Evolutionary conservation across 768 basidiomycete genomes (phyloP).

Genomic region (Mycena alexandri): DNA sequence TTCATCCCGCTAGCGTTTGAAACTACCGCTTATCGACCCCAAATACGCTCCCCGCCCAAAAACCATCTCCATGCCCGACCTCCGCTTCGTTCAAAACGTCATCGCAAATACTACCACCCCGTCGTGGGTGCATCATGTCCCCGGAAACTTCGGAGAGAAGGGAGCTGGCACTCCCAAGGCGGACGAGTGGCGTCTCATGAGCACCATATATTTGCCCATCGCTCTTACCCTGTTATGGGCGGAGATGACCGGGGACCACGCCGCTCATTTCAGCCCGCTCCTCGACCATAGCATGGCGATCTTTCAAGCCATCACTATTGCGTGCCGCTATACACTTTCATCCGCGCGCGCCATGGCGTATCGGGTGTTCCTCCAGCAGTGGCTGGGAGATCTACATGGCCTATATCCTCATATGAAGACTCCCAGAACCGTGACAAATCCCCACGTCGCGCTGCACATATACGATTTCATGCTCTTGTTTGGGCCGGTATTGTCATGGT

Average conservation of each 20-base stretch:
- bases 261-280: conserved; percentile 19
- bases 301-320: conserved; percentile 42
- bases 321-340: conserved; percentile 24
- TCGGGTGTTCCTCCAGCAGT: conserved; percentile 33
- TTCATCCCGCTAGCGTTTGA: neutral
- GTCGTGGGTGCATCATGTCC: conserved; percentile 44
- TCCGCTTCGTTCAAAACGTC: conserved; percentile 39
- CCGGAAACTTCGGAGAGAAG: conserved; percentile 43
- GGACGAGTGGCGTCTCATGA: conserved; percentile 48
- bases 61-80: conserved; percentile 4
- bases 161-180: conserved; percentile 51
- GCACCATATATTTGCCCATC: conserved; percentile 49
- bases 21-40: too few relatives aligned
- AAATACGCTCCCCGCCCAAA: conserved; percentile 31
- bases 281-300: conserved; percentile 45
- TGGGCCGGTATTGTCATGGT: too few relatives aligned
- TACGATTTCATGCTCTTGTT: too few relatives aligned
- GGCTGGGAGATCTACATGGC: conserved; percentile 19
- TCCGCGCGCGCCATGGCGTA: conserved; percentile 34
- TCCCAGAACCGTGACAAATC: neutral
- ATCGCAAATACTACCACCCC: conserved; percentile 41
- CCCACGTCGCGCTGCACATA: neutral
- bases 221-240: conserved; percentile 49
- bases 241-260: conserved; percentile 20
- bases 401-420: conserved; percentile 4